Base-by-base conservation (phyloP, 2,329 filamentous ascomycete genomes). In the Colletotrichum lupini region DNA sequence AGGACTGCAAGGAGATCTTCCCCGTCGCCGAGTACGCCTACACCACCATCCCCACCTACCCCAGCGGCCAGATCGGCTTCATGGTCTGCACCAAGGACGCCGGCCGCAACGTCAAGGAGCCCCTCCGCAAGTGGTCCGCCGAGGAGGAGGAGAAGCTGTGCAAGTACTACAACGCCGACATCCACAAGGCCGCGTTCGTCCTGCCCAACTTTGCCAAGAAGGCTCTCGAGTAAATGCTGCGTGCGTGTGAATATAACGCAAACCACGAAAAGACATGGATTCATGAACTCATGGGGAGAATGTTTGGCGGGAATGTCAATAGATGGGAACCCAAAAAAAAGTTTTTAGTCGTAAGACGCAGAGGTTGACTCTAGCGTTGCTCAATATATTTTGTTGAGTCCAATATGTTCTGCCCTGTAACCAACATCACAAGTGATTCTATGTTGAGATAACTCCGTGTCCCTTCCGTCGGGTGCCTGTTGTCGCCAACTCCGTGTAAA, bases 11-110 rank as follows among this genome's bases (percentile, higher is more conserved):
- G 85, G 93, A 97, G 85, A 94, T 99, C 85, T 99, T 99, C 92
- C 95, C 97, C 77, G 94, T 94, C 76, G 97, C 94, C 84, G 97
- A 99, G 88, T 99, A 98, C 87, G 97, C 94, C 79, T 99, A 98
- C 91, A 98, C 96, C 81, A 98, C 96, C 80, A 99, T 99, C 85
- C 97, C 97, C 73, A 99, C 97, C 82, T 99, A 99, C 89, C 97
- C 97, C 77, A 97, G 95, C 70, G 97, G 97, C 83, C 97, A 99
- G 89, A 99, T 99, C 81, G 97, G 97, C 83, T 99, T 99, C 92
- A 98, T 99, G 95, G 94, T 99, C 82, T 98, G 97, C 92, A 94
- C 90, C 92, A 98, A 99, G 92, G 96, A 98, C 83, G 87, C 92
- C 83, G 91, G 86, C 82, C 91, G 92, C 83, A 90, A 99, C 85